A percentile compares a stretch with the other conserved stretches of the same genome.
Evolutionary conservation across 352 stramenopile genomes (phyloP).

Genomic region (Pythium monospermum): DNA sequence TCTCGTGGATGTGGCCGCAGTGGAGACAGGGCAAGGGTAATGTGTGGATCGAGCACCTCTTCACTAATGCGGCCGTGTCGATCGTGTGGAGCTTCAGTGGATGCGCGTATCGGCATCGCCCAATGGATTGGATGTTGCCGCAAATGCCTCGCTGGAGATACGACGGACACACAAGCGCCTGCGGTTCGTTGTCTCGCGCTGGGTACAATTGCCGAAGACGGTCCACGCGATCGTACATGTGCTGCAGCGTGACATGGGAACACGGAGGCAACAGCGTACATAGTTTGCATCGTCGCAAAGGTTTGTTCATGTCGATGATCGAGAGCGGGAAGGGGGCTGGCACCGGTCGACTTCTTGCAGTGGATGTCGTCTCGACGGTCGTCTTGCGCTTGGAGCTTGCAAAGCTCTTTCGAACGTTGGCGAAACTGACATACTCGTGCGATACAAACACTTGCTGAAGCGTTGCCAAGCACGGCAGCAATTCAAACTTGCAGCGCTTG

Average conservation of each 20-base stretch:
- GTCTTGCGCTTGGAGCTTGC: not conserved
- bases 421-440: slow-evolving; percentile 45
- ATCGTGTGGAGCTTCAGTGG: slow-evolving; percentile 45
- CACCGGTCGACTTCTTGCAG: not conserved
- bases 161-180: slow-evolving; percentile 34
- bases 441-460: slow-evolving; percentile 45
- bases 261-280: slow-evolving; percentile 69
- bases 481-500: slow-evolving; percentile 26
- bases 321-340: slow-evolving; percentile 46
- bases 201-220: slow-evolving; percentile 47
- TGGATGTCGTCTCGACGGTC: not conserved
- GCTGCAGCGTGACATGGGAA: slow-evolving; percentile 40
- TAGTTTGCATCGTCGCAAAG: slow-evolving; percentile 49
- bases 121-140: slow-evolving; percentile 51
- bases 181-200: slow-evolving; percentile 9
- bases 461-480: slow-evolving; percentile 35
- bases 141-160: slow-evolving; percentile 50
- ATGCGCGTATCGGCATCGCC: slow-evolving; percentile 59
- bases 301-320: slow-evolving; percentile 51
- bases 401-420: slow-evolving; percentile 44
- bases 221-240: slow-evolving; percentile 40
- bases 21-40: slow-evolving; percentile 54
- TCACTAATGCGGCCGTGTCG: slow-evolving; percentile 33
- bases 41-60: slow-evolving; percentile 45
- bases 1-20: slow-evolving; percentile 35